Conservation (phyloP, 192 early-diverging fungal species). For the Coemansia sp. region DNA sequence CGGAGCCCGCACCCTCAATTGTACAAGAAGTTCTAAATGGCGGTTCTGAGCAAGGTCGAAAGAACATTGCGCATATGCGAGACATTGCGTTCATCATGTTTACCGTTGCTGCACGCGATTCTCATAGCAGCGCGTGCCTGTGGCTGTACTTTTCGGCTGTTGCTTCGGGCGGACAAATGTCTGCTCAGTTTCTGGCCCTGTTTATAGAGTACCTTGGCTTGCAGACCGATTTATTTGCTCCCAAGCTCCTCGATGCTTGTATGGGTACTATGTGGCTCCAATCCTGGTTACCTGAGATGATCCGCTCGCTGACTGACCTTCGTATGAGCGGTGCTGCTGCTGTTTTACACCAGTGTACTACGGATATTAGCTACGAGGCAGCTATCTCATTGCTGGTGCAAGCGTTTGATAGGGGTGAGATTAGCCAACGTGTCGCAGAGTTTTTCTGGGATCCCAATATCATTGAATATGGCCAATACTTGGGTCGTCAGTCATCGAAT, state of each 20-base stretch:
- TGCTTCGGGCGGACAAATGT: slow-evolving; percentile 11
- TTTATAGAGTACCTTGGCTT: slow-evolving; percentile 28
- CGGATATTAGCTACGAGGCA: slow-evolving; percentile 23
- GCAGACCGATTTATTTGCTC: slow-evolving; percentile 18
- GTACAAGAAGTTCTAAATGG: slow-evolving; percentile 10
- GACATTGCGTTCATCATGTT: slow-evolving; percentile 23
- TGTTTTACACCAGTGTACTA: slow-evolving; percentile 32
- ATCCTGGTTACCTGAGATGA: slow-evolving; percentile 10
- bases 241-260: slow-evolving; percentile 9
- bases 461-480: slow-evolving; percentile 47
- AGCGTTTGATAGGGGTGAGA: slow-evolving; percentile 38
- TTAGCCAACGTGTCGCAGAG: slow-evolving; percentile 22
- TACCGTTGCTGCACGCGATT: not conserved
- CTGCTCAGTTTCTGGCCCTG: slow-evolving; percentile 15
- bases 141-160: slow-evolving; percentile 37
- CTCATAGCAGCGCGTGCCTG: slow-evolving; percentile 17
- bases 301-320: slow-evolving; percentile 18
- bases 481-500: slow-evolving; percentile 17
- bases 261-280: slow-evolving; percentile 34
- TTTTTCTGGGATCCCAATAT: slow-evolving; percentile 52
- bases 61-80: slow-evolving; percentile 22
- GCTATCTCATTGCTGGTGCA: slow-evolving; percentile 34
- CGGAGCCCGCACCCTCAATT: not conserved
- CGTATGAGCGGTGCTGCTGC: slow-evolving; percentile 36
- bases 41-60: slow-evolving; percentile 17